Conservation (phyloP, 805 yeast genomes). For the Candida incommunis region DNA sequence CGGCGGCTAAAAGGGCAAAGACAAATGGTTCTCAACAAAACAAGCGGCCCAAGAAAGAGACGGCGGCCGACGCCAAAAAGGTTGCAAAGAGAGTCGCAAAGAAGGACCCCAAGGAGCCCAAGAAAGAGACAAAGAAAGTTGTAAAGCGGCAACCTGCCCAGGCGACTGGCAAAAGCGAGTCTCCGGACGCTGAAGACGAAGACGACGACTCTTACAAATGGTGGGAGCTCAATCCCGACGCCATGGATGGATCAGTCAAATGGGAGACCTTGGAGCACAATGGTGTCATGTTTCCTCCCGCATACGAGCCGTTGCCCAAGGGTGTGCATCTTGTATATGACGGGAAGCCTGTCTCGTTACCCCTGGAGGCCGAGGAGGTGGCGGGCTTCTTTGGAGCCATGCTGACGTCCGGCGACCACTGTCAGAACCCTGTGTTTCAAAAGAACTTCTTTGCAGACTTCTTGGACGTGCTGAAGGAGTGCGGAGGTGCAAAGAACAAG, state of each 20-base stretch:
- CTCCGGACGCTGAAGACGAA: slow-evolving; percentile 20
- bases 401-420: slow-evolving; percentile 69
- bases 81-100: slow-evolving; percentile 5
- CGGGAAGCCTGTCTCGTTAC: slow-evolving; percentile 60
- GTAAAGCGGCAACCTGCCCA: slow-evolving; percentile 4
- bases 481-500: slow-evolving; percentile 42
- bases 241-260: slow-evolving; percentile 58
- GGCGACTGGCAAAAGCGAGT: slow-evolving; percentile 10
- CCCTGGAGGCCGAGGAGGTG: slow-evolving; percentile 82
- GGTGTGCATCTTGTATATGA: slow-evolving; percentile 64
- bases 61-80: slow-evolving; percentile 3
- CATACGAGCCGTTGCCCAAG: slow-evolving; percentile 72
- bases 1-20: slow-evolving; percentile 2
- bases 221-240: slow-evolving; percentile 61
- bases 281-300: slow-evolving; percentile 91
- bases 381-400: slow-evolving; percentile 91
- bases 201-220: slow-evolving; percentile 58
- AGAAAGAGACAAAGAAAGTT: slow-evolving; percentile 7
- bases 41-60: slow-evolving; percentile 4
- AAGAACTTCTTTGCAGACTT: slow-evolving; percentile 80
- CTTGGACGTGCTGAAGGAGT: slow-evolving; percentile 46
- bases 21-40: slow-evolving; percentile 2
- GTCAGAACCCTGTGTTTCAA: slow-evolving; percentile 72
- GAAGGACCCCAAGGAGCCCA: slow-evolving; percentile 3
- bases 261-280: slow-evolving; percentile 81